Base-by-base conservation (phyloP, 805 yeast genomes). In the Blastobotrys muscicola region DNA sequence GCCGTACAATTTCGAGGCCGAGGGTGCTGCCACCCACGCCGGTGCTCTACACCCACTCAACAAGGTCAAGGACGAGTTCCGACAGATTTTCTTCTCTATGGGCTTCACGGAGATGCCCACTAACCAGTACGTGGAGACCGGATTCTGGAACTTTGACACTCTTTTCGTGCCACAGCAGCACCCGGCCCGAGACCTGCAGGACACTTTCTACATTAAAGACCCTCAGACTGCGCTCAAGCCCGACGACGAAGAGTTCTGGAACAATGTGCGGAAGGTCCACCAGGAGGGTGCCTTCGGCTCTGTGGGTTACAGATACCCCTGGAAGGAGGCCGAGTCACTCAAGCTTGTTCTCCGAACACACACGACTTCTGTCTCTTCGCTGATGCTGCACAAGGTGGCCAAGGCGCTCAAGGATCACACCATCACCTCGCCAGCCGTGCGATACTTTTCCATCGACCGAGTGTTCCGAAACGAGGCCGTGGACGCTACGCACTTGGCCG, bases 391-490 rank as follows among this genome's bases (percentile, higher is more conserved):
- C 62, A 64, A 85, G 58, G 74, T 92, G 54, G 97, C 97, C 43
- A 45, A 58, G 45, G 58, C 55, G 41, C 62, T 62, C 42, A 68
- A 76, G 50, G 48, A 43, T 10, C 30, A 35, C 12, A 30, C 30
- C 38, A 34, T 13, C 23, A 82, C 86, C 64, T 95, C 95, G 48
- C 79, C 78, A 58, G 97, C 97, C 46, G 75, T 83, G 7, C 79
- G 97, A 69, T 74, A 86, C 61, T 92, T 92, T 72, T 85, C 95
- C 39, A 94, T 92, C 58, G 99, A 92, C 66, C 80, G 97, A 62
- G 99, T 92, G 48, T 92, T 92, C 85, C 85, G 99, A 72, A 92
- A 92, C 65, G 99, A 92, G 71, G 97, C 99, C 26, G 99, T 92
- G 42, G 99, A 92, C 64, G 97, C 97, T 42, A 92, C 99, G 12